These are phyloP conservation scores for Rhynchospora breviuscula DNA, from an alignment of 176 grass and related monocot genomes.

Conservation along the genomic window DNA sequence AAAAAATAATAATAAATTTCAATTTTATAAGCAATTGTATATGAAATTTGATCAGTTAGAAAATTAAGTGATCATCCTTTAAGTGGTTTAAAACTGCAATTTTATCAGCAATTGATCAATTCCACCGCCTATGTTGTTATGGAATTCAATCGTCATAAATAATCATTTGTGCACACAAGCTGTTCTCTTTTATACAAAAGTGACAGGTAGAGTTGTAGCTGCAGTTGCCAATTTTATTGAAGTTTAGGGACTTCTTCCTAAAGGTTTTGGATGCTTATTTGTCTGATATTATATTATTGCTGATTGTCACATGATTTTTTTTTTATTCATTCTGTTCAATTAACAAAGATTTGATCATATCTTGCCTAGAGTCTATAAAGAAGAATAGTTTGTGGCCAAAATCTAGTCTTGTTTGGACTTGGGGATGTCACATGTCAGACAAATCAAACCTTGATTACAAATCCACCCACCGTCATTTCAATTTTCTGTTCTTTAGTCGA, in stretches of 20 bases:
- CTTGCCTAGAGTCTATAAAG: not conserved
- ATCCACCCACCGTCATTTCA: not conserved
- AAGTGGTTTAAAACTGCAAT: too few relatives aligned
- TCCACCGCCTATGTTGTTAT: too few relatives aligned
- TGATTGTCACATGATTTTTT: not conserved
- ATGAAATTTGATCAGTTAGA: too few relatives aligned
- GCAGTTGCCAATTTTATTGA: not conserved
- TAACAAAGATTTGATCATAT: conserved; percentile 2
- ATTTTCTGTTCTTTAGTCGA: not conserved
- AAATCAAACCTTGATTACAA: not conserved
- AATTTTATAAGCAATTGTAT: too few relatives aligned
- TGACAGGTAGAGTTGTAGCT: too few relatives aligned
- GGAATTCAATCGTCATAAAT: too few relatives aligned
- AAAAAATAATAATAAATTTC: too few relatives aligned
- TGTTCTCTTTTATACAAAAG: too few relatives aligned
- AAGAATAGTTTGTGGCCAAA: not conserved
- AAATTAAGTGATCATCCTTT: too few relatives aligned
- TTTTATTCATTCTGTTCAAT: not conserved
- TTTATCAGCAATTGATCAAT: too few relatives aligned
- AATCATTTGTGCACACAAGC: too few relatives aligned
- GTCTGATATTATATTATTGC: not conserved
- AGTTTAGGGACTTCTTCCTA: not conserved
- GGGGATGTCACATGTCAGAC: not conserved
- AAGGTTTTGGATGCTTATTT: not conserved
- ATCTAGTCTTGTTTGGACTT: not conserved